These are phyloP conservation scores for Dictyostelium citrinum DNA, from an alignment of 78 protist species.

Conservation along the genomic window DNA sequence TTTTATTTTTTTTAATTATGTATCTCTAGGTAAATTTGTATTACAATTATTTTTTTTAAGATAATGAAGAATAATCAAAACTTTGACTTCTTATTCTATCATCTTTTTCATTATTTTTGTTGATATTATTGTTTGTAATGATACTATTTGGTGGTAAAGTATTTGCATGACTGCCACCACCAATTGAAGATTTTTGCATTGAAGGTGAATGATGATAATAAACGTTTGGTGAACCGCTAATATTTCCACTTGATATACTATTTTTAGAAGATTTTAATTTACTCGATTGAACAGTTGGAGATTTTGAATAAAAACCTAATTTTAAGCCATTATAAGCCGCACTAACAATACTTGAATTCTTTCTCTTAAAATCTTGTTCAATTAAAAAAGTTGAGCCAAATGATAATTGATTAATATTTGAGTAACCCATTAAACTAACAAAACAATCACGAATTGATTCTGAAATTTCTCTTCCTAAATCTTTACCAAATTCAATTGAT, in stretches of 20 bases:
- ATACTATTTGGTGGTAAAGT: not conserved
- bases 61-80: not conserved
- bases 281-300: not conserved
- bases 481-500: slow-evolving; percentile 56
- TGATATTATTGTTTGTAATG: not conserved
- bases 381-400: slow-evolving; percentile 10
- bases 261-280: not conserved
- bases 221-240: not conserved
- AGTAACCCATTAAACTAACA: not conserved
- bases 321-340: slow-evolving; percentile 56
- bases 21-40: not conserved
- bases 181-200: not conserved
- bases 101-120: not conserved
- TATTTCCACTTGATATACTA: not conserved
- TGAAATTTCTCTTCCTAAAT: slow-evolving; percentile 22
- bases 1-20: not conserved
- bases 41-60: not conserved
- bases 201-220: not conserved
- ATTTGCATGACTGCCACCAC: not conserved
- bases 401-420: slow-evolving; percentile 2
- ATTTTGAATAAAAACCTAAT: slow-evolving; percentile 88
- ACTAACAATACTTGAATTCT: slow-evolving; percentile 8
- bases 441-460: slow-evolving; percentile 46
- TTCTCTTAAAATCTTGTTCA: slow-evolving; percentile 58
- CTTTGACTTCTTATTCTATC: slow-evolving; percentile 1